Percentiles rank a stretch among this genome's conserved stretches.
Evolutionary conservation across 2,329 filamentous ascomycete genomes (phyloP).

Genomic region (Aureobasidium subglaciale): DNA sequence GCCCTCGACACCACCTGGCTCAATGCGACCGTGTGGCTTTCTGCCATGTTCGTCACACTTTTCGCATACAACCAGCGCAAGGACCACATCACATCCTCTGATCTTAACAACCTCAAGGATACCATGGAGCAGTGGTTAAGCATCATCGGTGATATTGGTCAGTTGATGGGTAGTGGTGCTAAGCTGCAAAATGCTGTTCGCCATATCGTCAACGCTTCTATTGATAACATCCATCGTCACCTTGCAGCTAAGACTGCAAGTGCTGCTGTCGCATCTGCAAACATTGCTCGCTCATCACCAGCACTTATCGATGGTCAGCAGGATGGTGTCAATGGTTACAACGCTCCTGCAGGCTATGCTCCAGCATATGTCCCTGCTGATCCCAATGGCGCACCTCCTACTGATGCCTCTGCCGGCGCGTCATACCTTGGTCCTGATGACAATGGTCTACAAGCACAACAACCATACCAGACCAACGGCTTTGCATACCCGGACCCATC

Average conservation of each 20-base stretch:
- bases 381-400: slow-evolving; percentile 16
- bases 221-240: slow-evolving; percentile 41
- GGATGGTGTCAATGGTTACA: slow-evolving; percentile 11
- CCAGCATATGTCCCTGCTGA: slow-evolving; percentile 12
- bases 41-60: slow-evolving; percentile 65
- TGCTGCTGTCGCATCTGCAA: slow-evolving; percentile 35
- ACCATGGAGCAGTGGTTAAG: slow-evolving; percentile 66
- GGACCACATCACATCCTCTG: slow-evolving; percentile 50
- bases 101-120: slow-evolving; percentile 53
- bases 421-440: slow-evolving; percentile 25
- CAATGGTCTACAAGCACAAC: slow-evolving; percentile 24
- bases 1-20: slow-evolving; percentile 75
- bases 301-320: not conserved
- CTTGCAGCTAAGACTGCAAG: slow-evolving; percentile 35
- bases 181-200: slow-evolving; percentile 43
- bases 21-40: slow-evolving; percentile 62
- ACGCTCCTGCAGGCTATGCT: slow-evolving; percentile 17
- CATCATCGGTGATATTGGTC: slow-evolving; percentile 60
- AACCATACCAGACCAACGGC: slow-evolving; percentile 16
- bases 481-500: slow-evolving; percentile 20
- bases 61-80: slow-evolving; percentile 63
- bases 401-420: slow-evolving; percentile 25
- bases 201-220: slow-evolving; percentile 42
- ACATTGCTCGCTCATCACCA: slow-evolving; percentile 15
- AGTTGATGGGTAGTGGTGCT: slow-evolving; percentile 52